A percentile compares a stretch with the other conserved stretches of the same genome.
These are phyloP conservation scores for Madurella fahalii DNA, from an alignment of 2,329 filamentous ascomycete genomes.

Conservation along the genomic window DNA sequence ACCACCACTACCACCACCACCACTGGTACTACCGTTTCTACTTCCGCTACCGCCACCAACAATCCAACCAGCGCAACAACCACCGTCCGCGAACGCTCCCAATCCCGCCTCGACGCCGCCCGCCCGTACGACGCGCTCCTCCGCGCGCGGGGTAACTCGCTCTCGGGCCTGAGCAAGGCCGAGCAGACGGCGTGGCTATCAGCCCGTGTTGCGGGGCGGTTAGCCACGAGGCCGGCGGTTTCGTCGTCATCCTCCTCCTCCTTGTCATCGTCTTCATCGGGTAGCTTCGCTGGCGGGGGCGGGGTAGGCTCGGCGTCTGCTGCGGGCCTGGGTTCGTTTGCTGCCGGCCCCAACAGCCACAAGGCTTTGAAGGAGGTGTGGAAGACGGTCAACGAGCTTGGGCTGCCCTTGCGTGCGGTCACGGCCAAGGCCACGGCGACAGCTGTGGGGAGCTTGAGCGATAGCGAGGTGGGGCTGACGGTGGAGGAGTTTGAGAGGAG, in stretches of 20 bases:
- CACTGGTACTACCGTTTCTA: neutral
- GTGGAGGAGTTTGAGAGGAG: conserved; percentile 44
- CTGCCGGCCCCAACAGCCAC: conserved; percentile 27
- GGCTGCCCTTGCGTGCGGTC: conserved; percentile 42
- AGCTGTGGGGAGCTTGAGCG: neutral
- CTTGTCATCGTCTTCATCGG: neutral
- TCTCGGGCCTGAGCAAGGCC: conserved; percentile 42
- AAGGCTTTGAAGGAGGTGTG: conserved; percentile 56
- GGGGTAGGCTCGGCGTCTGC: neutral
- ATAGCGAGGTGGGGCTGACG: conserved; percentile 40
- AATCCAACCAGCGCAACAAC: conserved; percentile 31
- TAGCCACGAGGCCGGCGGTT: conserved; percentile 30
- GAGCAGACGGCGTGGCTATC: conserved; percentile 49
- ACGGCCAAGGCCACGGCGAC: neutral
- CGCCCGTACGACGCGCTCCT: conserved; percentile 46
- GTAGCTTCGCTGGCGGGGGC: neutral
- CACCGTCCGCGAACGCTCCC: conserved; percentile 47
- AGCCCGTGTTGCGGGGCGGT: conserved; percentile 42
- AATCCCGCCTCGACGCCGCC: conserved; percentile 45
- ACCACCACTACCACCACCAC: neutral
- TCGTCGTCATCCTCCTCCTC: no score
- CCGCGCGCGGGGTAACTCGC: conserved; percentile 36
- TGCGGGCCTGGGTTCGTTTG: conserved; percentile 27
- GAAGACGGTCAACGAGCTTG: conserved; percentile 52
- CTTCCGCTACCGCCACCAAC: conserved; percentile 2